A percentile compares a stretch with the other conserved stretches of the same genome.
Conservation (phyloP, 768 basidiomycete genomes). For the Russula earlei region DNA sequence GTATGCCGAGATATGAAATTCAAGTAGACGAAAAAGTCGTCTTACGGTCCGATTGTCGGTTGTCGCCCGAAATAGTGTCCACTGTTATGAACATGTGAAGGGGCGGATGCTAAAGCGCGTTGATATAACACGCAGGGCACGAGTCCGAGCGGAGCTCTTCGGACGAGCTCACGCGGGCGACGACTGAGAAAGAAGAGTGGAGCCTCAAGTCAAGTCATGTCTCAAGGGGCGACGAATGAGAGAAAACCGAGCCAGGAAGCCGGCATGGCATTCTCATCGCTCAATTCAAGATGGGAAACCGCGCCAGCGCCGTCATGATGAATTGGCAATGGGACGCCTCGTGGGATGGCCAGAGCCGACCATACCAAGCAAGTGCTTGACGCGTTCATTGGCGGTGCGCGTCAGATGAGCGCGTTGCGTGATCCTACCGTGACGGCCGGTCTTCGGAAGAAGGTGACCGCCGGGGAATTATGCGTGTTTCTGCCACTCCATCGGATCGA, state of each 20-base stretch:
- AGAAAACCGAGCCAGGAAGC: background rate
- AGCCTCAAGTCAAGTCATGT: background rate
- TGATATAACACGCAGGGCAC: background rate
- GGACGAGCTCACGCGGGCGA: background rate
- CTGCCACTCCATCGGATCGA: background rate
- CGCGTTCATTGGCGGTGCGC: conserved; percentile 2
- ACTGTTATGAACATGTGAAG: no score
- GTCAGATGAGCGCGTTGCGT: conserved; percentile 17
- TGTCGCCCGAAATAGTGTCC: no score
- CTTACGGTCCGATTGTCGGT: no score
- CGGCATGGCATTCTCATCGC: background rate
- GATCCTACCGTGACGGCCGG: background rate
- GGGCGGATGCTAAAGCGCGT: background rate
- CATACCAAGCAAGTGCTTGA: conserved; percentile 4
- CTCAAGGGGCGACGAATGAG: background rate
- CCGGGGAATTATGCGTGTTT: background rate
- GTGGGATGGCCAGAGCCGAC: background rate
- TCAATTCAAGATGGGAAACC: background rate
- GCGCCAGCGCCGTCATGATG: background rate
- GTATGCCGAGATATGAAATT: no score
- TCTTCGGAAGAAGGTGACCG: conserved; percentile 3
- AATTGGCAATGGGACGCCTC: conserved; percentile 1
- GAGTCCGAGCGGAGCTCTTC: background rate
- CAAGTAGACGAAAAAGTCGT: no score
- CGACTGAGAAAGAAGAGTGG: background rate